Percentiles rank a stretch among this genome's conserved stretches.
These are phyloP conservation scores for Mrakia frigida DNA, from an alignment of 768 basidiomycete species.

Conservation along the genomic window DNA sequence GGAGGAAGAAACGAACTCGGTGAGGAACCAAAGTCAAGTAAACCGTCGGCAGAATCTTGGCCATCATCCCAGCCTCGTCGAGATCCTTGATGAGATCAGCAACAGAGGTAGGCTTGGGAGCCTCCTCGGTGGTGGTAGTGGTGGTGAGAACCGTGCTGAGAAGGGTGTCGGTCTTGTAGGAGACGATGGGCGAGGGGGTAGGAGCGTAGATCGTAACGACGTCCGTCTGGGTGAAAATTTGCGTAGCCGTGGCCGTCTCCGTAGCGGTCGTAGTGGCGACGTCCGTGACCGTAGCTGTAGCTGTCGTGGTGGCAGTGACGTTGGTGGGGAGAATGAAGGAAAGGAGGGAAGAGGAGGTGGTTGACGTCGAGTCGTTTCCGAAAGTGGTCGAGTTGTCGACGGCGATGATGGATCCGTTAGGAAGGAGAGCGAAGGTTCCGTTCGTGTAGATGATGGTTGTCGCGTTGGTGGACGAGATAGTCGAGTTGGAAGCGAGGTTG, in stretches of 20 bases:
- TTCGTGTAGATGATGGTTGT: constrained; percentile 8
- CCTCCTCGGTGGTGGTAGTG: background rate
- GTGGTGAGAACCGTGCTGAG: background rate
- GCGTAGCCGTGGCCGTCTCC: background rate
- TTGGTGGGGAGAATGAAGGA: constrained; percentile 1
- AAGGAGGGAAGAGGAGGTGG: background rate
- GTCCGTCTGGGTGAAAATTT: background rate
- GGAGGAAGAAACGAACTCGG: background rate
- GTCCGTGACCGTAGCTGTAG: background rate
- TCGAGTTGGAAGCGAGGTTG: background rate
- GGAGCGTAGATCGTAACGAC: background rate
- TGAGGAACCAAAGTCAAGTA: constrained; percentile 13
- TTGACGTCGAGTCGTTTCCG: background rate
- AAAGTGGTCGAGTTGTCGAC: constrained; percentile 3
- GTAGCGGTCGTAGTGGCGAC: background rate
- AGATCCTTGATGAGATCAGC: constrained; percentile 4
- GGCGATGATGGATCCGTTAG: constrained; percentile 1
- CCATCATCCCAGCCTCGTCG: constrained; percentile 12
- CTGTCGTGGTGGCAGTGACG: background rate
- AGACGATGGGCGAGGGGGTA: background rate
- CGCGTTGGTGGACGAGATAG: background rate
- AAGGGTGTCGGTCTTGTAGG: background rate
- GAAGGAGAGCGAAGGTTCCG: background rate
- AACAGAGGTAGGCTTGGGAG: constrained; percentile 11
- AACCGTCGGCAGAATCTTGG: background rate